Base-by-base conservation (phyloP, 2,329 filamentous ascomycete genomes). In the Pseudopithomyces chartarum region DNA sequence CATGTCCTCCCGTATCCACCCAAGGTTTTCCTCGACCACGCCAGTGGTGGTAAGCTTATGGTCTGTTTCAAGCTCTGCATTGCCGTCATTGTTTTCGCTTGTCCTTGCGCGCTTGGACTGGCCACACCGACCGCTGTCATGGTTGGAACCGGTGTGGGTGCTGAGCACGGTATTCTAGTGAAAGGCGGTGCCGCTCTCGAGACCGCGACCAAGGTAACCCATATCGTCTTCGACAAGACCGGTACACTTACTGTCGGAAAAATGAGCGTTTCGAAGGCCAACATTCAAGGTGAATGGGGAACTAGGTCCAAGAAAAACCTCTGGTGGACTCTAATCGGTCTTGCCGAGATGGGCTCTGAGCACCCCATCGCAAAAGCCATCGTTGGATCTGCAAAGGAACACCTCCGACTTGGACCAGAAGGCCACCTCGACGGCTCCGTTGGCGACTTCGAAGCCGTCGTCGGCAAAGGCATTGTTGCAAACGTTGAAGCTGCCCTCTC, bases 21-120 rank as follows among this genome's bases (percentile, higher is more conserved):
- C 1, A 85, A 88, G 70, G 93, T 98, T 61, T 99, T 99, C 77
- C 79, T 90, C 23, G 84, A 90, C 57, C 87, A 89, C 56, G 85
- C 86, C 43, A 94, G 90, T 69, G 95, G 95, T 59, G 95, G 95
- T 54, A 94, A 91, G 73, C 81, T 97, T 61, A 97, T 99, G 91
- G 91, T 98, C 2, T 99, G 95, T 73, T 82, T 98, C 61, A 96
- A 98, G 80, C 87, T 99, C 15, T 98, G 95, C 78, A 99, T 99
- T 66, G 96, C 95, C 0, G 95, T 99, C 64, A 96, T 99, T 70
- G 95, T 98, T 19, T 97, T 99, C 75, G 95, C 95, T 4, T 99
- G 95, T 71, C 95, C 95, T 17, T 99, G 95, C 72, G 95, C 95
- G 1, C 86, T 99, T n/a, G 95, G 95, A 54, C 84, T 99, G 17